These are phyloP conservation scores for Ganoderma lucidum DNA, from an alignment of 1,284 basidiomycete genomes.

Conservation along the genomic window DNA sequence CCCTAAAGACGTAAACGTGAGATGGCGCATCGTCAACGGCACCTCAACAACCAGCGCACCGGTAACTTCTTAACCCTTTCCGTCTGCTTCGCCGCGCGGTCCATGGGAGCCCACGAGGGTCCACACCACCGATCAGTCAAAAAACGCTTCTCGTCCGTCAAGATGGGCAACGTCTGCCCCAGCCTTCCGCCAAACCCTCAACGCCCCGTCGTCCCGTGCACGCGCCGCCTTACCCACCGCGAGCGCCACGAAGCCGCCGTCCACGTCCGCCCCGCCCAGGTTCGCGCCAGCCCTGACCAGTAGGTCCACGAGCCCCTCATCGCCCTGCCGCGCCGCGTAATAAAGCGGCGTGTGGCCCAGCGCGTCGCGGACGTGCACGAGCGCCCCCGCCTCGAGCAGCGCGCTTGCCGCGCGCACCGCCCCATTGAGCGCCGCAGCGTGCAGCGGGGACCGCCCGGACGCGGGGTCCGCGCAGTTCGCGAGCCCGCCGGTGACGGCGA, in stretches of 20 bases:
- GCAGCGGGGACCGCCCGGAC: conserved; percentile 80
- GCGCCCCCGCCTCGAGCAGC: conserved; percentile 80
- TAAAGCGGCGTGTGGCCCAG: conserved; percentile 87
- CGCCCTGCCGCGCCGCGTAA: conserved; percentile 77
- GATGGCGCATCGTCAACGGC: background rate
- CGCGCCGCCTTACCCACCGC: conserved; percentile 56
- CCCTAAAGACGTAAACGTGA: background rate
- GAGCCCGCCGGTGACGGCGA: conserved; percentile 64
- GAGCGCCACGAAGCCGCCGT: conserved; percentile 64
- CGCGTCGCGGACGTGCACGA: conserved; percentile 85
- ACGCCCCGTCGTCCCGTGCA: conserved; percentile 51
- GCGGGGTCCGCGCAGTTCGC: conserved; percentile 75
- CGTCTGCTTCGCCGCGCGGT: background rate
- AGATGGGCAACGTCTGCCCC: conserved; percentile 39
- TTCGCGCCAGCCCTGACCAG: conserved; percentile 82
- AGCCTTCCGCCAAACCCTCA: conserved; percentile 61
- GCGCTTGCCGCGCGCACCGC: conserved; percentile 60
- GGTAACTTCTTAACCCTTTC: background rate
- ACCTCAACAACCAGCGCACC: background rate
- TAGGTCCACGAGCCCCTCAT: conserved; percentile 66
- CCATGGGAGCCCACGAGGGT: background rate
- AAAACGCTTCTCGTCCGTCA: background rate
- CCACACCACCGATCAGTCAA: background rate
- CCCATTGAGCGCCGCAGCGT: conserved; percentile 82
- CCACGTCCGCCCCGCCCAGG: conserved; percentile 70